Conservation (phyloP, 345 rosid genomes). For the Combretum micranthum region DNA sequence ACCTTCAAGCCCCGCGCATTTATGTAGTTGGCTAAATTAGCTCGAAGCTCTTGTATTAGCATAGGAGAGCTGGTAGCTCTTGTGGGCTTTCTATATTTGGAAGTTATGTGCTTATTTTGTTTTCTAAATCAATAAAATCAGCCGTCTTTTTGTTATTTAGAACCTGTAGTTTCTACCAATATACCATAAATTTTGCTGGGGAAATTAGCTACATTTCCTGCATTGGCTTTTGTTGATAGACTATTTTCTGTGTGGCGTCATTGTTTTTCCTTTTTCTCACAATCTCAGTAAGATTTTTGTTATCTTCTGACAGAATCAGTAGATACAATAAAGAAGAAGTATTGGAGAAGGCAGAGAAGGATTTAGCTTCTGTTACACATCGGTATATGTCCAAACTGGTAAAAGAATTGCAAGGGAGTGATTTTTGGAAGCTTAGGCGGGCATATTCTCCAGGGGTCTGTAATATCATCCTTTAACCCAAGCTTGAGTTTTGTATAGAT, state of each 20-base stretch:
- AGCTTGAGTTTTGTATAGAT: background rate
- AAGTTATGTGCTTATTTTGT: too few species aligned
- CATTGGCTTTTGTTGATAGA: background rate
- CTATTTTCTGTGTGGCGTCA: background rate
- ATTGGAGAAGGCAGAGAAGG: constrained; percentile 74
- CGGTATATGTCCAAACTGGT: constrained; percentile 56
- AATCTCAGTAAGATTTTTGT: background rate
- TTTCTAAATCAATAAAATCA: too few species aligned
- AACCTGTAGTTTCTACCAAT: too few species aligned
- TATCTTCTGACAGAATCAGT: constrained; percentile 38
- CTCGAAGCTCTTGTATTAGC: too few species aligned
- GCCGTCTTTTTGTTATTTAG: too few species aligned
- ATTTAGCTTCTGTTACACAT: constrained; percentile 54
- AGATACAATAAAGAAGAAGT: constrained; percentile 67
- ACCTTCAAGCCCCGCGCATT: too few species aligned
- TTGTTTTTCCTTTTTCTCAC: background rate
- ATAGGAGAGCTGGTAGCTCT: too few species aligned
- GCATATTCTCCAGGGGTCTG: constrained; percentile 95
- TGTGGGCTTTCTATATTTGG: too few species aligned
- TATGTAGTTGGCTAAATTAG: too few species aligned
- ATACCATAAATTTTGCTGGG: background rate
- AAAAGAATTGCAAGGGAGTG: constrained; percentile 82
- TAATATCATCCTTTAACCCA: constrained; percentile 3
- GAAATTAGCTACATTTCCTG: background rate
- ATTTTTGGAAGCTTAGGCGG: constrained; percentile 85